Evolutionary conservation across 2,329 filamentous ascomycete genomes (phyloP).

Genomic region (Rutstroemia sp.): DNA sequence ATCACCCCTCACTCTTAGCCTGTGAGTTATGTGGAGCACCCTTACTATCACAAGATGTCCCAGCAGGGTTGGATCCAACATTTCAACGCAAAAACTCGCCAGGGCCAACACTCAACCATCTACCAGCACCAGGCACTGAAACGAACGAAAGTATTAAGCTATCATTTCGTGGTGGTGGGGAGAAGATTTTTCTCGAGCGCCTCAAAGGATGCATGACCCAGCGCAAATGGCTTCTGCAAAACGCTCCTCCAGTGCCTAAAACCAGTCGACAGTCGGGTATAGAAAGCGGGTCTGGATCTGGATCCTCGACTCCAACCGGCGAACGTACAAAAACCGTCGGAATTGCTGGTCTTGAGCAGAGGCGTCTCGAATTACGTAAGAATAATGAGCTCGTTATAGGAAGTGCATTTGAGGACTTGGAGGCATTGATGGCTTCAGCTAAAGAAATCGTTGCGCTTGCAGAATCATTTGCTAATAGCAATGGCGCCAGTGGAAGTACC

Average conservation of each 20-base stretch:
- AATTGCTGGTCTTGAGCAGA: conserved; percentile 85
- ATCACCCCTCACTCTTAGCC: conserved; percentile 75
- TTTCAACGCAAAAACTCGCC: conserved; percentile 63
- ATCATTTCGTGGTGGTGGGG: conserved; percentile 83
- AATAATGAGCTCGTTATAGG: conserved; percentile 93
- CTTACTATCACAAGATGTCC: conserved; percentile 48
- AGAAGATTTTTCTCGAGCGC: conserved; percentile 82
- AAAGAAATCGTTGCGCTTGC: conserved; percentile 94
- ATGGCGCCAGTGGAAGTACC: conserved; percentile 48
- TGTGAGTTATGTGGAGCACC: conserved; percentile 90
- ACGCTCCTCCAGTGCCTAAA: conserved; percentile 79
- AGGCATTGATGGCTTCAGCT: conserved; percentile 93
- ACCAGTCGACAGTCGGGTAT: conserved; percentile 35
- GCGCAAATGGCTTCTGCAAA: conserved; percentile 88
- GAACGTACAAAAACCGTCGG: conserved; percentile 60
- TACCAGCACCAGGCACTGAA: conserved; percentile 38
- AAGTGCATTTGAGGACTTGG: conserved; percentile 89
- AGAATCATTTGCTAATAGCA: conserved; percentile 67
- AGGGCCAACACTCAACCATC: conserved; percentile 52
- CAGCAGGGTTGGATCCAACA: conserved; percentile 34
- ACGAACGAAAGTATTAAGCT: conserved; percentile 75
- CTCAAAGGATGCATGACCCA: conserved; percentile 84
- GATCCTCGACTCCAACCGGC: conserved; percentile 26
- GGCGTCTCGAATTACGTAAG: conserved; percentile 75
- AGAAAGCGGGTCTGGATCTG: conserved; percentile 31